Evolutionary conservation across 805 yeast species (phyloP), one percentile per base, ranked within the genome.

Genomic region (Metschnikowia shivogae): DNA sequence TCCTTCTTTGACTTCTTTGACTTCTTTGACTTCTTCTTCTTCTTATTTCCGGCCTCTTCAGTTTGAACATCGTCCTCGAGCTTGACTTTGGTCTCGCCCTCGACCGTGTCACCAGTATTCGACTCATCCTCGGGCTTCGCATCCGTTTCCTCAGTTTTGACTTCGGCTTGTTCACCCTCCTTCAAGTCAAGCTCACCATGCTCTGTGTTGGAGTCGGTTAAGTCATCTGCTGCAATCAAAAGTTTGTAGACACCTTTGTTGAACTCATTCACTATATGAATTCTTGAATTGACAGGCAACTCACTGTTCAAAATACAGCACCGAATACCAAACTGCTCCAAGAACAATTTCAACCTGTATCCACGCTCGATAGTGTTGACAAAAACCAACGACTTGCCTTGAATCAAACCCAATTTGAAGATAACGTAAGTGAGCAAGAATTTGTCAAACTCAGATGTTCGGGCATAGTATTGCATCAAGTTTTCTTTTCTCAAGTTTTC

Each of bases 311-410:
- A 73, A 27, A 93, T 85, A 68, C 96, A 86, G 44, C 93, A 76
- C 54, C 81, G 84, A 49, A 93, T 80, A 50, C 99, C 99, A 61
- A 93, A 93, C 67, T 93, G 97, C 64, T 90, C 97, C 52, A 93
- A 69, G 55, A 90, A 95, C 50, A 93, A 71, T 61, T 89, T 89
- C 53, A 93, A 74, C 60, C 96, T 80, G 69, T 92, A 93, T 32
- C 97, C 96, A 70, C 99, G 83, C 61, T 93, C 98, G 52, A 92
- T 86, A 58, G 86, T 86, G 63, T 93, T 93, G 38, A 93, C 98
- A 70, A 93, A 93, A 6, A 90, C 71, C 36, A 93, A 68, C 1
- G 96, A 83, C 63, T 93, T 93, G 27, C 99, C 99, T 64, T 86
- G 86, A 61, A 93, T 85, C 53, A 93, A 74, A 48, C 81, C 79